phyloP scores from a whole-genome alignment of 139 green algal genomes.

The Medakamo hakoo region DNA sequence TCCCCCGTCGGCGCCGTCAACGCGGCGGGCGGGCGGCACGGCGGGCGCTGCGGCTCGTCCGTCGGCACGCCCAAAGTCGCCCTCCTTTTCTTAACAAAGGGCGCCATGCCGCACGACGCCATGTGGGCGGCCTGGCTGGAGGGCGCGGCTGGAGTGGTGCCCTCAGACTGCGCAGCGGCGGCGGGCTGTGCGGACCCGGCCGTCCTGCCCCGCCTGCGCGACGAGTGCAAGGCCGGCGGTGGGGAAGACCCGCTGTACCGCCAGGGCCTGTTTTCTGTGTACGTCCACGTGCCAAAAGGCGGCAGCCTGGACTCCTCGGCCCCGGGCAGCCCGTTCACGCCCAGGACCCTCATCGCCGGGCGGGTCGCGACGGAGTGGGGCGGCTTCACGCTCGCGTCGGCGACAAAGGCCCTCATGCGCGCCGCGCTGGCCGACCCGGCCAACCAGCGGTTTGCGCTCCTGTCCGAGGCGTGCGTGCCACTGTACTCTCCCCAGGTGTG shows the following conservation, averaged over 20 bases:
- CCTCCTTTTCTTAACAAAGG: constrained; percentile 19
- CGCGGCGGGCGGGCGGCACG: no score
- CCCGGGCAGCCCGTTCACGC: neutral
- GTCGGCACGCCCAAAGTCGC: constrained; percentile 18
- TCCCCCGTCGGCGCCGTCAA: no score
- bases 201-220: no score
- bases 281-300: constrained; percentile 3
- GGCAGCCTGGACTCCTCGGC: neutral
- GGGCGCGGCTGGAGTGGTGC: constrained; percentile 1
- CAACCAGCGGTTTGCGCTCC: constrained; percentile 13
- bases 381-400: constrained; percentile 8
- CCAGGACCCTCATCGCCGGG: neutral
- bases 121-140: constrained; percentile 14
- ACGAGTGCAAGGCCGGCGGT: no score
- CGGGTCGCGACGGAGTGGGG: constrained; percentile 4
- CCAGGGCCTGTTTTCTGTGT: constrained; percentile 12
- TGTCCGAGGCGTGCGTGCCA: constrained; percentile 12
- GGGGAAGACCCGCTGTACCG: no score
- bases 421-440: constrained; percentile 10
- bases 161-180: neutral
- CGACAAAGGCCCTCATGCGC: constrained; percentile 5
- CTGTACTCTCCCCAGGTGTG: constrained; percentile 12
- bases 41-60: no score
- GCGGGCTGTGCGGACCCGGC: neutral
- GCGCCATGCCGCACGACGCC: constrained; percentile 8